phyloP scores from a whole-genome alignment of 495 filamentous ascomycete genomes.

The Penicillium manginii region DNA sequence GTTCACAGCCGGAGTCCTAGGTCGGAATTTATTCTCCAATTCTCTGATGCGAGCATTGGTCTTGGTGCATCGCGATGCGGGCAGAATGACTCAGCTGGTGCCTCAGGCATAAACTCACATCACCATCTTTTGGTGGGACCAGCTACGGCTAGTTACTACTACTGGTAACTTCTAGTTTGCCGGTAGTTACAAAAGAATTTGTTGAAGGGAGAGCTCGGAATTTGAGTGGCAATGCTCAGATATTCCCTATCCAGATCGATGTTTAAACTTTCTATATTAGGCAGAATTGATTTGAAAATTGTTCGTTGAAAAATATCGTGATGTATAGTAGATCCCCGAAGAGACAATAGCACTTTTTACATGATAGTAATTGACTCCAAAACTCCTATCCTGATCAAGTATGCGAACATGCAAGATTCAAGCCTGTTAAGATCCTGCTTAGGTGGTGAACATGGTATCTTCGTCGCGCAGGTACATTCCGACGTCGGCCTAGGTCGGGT shows the following conservation, averaged over 20 bases:
- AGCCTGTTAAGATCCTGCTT: conserved; percentile 14
- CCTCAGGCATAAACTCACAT: neutral
- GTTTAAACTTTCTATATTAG: neutral
- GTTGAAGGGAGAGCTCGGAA: neutral
- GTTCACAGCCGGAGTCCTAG: neutral
- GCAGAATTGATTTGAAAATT: neutral
- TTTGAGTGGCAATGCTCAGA: no score
- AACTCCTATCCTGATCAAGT: conserved; percentile 29
- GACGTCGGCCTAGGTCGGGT: neutral
- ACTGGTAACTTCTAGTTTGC: neutral
- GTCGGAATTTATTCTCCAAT: neutral
- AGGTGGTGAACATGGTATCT: conserved; percentile 54
- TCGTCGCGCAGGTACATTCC: conserved; percentile 25
- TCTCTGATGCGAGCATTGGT: conserved; percentile 1
- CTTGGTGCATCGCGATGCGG: conserved; percentile 3
- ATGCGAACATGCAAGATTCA: conserved; percentile 26
- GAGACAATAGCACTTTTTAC: conserved; percentile 19
- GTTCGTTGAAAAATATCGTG: conserved; percentile 7
- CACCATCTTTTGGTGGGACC: neutral
- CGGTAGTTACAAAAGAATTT: neutral
- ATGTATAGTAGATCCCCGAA: conserved; percentile 11
- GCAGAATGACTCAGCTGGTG: conserved; percentile 7
- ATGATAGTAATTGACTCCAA: conserved; percentile 24
- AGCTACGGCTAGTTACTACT: neutral
- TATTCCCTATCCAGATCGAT: neutral